Evolutionary conservation across 495 filamentous ascomycete species (phyloP).

Genomic region (Penicillium tannophilum): DNA sequence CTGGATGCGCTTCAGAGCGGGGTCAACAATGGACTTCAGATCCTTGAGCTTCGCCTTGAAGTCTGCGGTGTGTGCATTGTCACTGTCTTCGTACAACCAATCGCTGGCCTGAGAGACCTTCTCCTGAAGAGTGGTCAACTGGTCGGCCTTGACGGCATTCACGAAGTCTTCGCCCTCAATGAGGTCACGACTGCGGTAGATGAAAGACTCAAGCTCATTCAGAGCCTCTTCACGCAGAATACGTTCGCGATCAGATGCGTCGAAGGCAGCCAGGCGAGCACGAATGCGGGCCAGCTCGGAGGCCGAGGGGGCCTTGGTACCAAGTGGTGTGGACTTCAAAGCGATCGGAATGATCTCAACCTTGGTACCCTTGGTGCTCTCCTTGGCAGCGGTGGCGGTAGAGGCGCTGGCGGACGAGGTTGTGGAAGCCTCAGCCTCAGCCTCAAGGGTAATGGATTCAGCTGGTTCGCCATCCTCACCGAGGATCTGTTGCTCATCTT

Average conservation of each 20-base stretch:
- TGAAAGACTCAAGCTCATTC: constrained; percentile 92
- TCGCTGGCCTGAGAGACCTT: constrained; percentile 70
- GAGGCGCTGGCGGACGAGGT: constrained; percentile 44
- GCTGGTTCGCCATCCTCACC: constrained; percentile 56
- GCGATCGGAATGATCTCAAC: constrained; percentile 70
- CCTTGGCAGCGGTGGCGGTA: constrained; percentile 48
- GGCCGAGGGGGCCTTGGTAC: constrained; percentile 57
- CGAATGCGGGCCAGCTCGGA: constrained; percentile 66
- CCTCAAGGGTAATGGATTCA: constrained; percentile 52
- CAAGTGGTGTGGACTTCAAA: constrained; percentile 62
- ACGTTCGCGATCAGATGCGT: constrained; percentile 77
- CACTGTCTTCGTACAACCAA: constrained; percentile 89
- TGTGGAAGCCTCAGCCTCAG: constrained; percentile 52
- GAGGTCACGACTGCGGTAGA: constrained; percentile 84
- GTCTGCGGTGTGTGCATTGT: constrained; percentile 67
- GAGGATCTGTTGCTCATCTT: constrained; percentile 76
- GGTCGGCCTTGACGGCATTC: constrained; percentile 62
- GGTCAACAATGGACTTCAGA: constrained; percentile 69
- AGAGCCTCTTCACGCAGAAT: constrained; percentile 80
- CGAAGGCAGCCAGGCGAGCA: constrained; percentile 75
- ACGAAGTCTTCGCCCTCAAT: constrained; percentile 75
- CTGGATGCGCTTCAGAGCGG: constrained; percentile 66
- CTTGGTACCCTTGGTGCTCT: constrained; percentile 58
- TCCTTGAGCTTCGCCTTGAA: constrained; percentile 72
- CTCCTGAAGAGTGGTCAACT: constrained; percentile 62